phyloP scores from a whole-genome alignment of 2,329 filamentous ascomycete species.

The Penicillium capsulatum region DNA sequence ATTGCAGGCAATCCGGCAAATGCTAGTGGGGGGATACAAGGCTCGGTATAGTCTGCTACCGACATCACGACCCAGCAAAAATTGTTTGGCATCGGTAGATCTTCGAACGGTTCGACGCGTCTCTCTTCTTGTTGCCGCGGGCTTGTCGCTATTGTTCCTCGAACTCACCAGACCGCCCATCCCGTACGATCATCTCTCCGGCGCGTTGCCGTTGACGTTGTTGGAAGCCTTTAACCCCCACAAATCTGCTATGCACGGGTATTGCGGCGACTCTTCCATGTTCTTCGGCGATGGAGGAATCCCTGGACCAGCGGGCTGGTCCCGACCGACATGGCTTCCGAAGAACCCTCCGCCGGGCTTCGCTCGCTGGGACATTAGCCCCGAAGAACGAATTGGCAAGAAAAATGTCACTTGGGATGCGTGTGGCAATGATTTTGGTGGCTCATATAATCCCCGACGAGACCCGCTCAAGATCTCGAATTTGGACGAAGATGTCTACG shows the following conservation, averaged over 20 bases:
- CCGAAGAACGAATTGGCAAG: conserved; percentile 13
- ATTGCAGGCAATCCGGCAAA: conserved; percentile 20
- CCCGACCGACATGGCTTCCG: conserved; percentile 32
- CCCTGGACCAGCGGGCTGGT: conserved; percentile 13
- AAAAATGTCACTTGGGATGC: conserved; percentile 17
- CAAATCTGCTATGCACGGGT: conserved; percentile 18
- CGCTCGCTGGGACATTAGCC: conserved; percentile 26
- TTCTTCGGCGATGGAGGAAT: conserved; percentile 24
- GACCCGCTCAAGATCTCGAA: conserved; percentile 41
- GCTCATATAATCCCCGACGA: conserved; percentile 30
- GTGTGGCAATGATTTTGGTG: conserved; percentile 12
- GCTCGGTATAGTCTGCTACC: conserved; percentile 20
- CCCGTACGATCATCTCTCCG: conserved; percentile 38
- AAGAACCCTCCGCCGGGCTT: conserved; percentile 28
- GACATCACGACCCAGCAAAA: conserved; percentile 12
- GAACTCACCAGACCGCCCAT: conserved; percentile 27
- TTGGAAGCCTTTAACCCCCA: conserved; percentile 27
- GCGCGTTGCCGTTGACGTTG: conserved; percentile 34
- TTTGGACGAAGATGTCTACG: conserved; percentile 29
- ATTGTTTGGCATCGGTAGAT: conserved; percentile 16
- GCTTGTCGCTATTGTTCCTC: conserved; percentile 29
- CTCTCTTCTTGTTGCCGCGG: conserved; percentile 15
- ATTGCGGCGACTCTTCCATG: conserved; percentile 22
- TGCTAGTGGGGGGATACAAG: conserved; percentile 13
- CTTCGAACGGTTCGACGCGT: conserved; percentile 20